Percentiles rank a stretch among this genome's conserved stretches.
Evolutionary conservation across 164 flowering plant species (phyloP).

Genomic region (Dillenia turbinata): DNA sequence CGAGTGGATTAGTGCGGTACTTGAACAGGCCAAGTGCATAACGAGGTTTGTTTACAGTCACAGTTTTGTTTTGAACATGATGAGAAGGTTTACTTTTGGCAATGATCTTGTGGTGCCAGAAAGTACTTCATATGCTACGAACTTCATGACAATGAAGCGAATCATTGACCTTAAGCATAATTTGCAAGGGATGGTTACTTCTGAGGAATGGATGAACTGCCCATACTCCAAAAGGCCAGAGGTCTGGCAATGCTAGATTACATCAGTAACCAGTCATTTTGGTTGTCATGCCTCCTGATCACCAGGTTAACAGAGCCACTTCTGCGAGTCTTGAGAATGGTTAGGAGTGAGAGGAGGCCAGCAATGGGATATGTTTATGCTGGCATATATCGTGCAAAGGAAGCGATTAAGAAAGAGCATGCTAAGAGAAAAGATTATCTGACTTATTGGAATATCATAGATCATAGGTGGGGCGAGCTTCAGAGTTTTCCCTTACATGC

Average conservation of each 20-base stretch:
- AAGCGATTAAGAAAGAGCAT: constrained; percentile 65
- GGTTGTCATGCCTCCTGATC: constrained; percentile 55
- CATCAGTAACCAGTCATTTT: constrained; percentile 52
- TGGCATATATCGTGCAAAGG: constrained; percentile 70
- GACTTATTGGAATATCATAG: constrained; percentile 74
- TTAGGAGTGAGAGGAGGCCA: constrained; percentile 50
- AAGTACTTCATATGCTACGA: constrained; percentile 42
- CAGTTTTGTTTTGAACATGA: constrained; percentile 50
- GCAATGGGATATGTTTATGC: constrained; percentile 85
- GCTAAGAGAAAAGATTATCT: constrained; percentile 48
- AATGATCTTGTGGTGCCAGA: constrained; percentile 58
- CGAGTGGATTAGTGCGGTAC: constrained; percentile 42
- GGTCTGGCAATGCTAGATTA: constrained; percentile 46
- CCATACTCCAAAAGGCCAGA: constrained; percentile 50
- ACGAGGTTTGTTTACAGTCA: constrained; percentile 70
- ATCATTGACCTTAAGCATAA: constrained; percentile 52
- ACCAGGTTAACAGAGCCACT: constrained; percentile 54
- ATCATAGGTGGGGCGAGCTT: constrained; percentile 62
- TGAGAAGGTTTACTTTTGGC: constrained; percentile 63
- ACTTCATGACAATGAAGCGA: constrained; percentile 56
- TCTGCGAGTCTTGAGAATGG: constrained; percentile 52
- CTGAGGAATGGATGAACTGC: constrained; percentile 85
- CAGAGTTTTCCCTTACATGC: constrained; percentile 69
- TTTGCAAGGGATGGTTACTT: constrained; percentile 70
- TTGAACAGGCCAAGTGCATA: constrained; percentile 62